Base-by-base conservation (phyloP, 371 early-diverging fungal species). In the Blyttiomyces sp. region DNA sequence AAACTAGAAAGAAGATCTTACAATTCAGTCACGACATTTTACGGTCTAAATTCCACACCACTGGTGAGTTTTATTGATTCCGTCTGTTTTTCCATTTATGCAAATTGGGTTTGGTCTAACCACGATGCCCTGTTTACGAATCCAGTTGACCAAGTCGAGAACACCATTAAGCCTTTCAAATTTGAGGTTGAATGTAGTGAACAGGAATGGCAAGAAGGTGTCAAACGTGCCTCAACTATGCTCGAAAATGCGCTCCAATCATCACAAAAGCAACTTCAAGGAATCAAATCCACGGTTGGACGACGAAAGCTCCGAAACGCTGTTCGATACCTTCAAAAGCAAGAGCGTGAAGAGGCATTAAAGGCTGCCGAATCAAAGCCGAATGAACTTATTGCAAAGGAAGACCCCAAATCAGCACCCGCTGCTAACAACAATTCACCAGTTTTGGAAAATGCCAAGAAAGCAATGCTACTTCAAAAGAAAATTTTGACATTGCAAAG, bases 101-200 rank as follows among this genome's bases (percentile, higher is more conserved):
- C 30, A 17, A 42, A 2, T 42, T 45, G 32, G 33, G 39, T 32
- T 57, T 33, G n/a, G 13, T 21, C 27, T 3, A 21, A 16, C 26
- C 2, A 11, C 26, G 89, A 92, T 0, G 19, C 13, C 27, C 9
- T 49, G n/a, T 1, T 6, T 36, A n/a, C 26, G 19, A n/a, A 23
- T 36, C n/a, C 56, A 55, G 88, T 93, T 9, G 97, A 96, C 64
- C 95, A 95, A 74, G 96, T 98, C 5, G 98, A 98, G 68, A 96
- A 96, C 73, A 93, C 95, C 6, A 94, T 98, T 74, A 96, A 96
- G 73, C 98, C 97, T 3, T 95, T 87, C 82, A 98, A 98, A 77
- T 92, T 90, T 59, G 97, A 96, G 75, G 90, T 95, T 3, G 96
- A 96, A 60, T 86, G 91, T 48, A 87, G 90, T 11, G 90, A 91